These are phyloP conservation scores for Xylaria sp. DNA, from an alignment of 2,329 filamentous ascomycete species.

Conservation along the genomic window DNA sequence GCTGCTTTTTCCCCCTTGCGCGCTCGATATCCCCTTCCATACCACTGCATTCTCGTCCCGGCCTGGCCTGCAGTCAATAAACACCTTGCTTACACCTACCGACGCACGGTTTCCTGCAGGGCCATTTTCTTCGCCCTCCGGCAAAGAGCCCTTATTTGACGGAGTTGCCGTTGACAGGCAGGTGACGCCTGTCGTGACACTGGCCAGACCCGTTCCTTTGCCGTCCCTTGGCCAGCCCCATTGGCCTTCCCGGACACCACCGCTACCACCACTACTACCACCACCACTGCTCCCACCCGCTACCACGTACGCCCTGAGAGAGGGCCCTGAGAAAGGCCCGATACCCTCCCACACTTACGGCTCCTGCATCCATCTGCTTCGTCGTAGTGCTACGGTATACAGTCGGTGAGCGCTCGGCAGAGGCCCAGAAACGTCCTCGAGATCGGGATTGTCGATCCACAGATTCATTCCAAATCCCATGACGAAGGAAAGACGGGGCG, in stretches of 20 bases:
- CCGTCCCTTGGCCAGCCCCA: neutral
- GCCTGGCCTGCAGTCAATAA: neutral
- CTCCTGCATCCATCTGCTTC: slow-evolving; percentile 22
- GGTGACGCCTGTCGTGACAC: slow-evolving; percentile 37
- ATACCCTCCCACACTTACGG: slow-evolving; percentile 25
- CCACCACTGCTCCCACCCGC: neutral
- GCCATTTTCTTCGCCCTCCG: slow-evolving; percentile 4
- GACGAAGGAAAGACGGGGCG: slow-evolving; percentile 9
- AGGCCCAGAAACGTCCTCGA: slow-evolving; percentile 12
- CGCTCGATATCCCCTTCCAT: too few species aligned
- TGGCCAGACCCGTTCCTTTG: slow-evolving; percentile 25
- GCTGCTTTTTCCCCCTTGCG: too few species aligned
- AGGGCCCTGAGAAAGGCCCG: slow-evolving; percentile 36
- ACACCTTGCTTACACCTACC: neutral
- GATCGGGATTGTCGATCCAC: slow-evolving; percentile 22
- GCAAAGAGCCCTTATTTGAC: slow-evolving; percentile 24
- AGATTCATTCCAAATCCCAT: slow-evolving; percentile 20
- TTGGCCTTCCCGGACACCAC: slow-evolving; percentile 2
- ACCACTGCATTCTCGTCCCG: neutral
- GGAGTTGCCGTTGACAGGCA: slow-evolving; percentile 30
- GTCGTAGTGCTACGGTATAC: neutral
- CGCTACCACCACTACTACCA: neutral
- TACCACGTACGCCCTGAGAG: slow-evolving; percentile 24
- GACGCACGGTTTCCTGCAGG: slow-evolving; percentile 7
- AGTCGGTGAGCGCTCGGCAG: slow-evolving; percentile 26